phyloP scores from a whole-genome alignment of 2,329 filamentous ascomycete genomes.

The Phyllosticta ampelicida region DNA sequence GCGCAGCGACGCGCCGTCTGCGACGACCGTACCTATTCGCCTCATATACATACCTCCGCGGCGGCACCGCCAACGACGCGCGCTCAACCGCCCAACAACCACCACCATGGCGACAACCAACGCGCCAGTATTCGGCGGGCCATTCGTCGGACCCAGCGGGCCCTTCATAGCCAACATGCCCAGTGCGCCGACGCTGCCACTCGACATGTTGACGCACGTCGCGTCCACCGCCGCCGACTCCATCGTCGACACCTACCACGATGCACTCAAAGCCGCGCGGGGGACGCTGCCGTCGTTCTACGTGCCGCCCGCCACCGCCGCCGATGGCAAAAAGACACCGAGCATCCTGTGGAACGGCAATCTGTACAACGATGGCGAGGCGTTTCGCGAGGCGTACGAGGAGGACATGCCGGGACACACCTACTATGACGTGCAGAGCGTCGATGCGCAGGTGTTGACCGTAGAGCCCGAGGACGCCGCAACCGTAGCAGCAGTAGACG shows the following conservation, averaged over 20 bases:
- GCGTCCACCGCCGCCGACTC: constrained; percentile 51
- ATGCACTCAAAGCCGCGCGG: constrained; percentile 52
- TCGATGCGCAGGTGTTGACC: constrained; percentile 71
- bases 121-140: no score
- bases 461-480: constrained; percentile 28
- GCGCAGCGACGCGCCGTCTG: neutral
- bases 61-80: no score
- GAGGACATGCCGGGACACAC: constrained; percentile 50
- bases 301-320: constrained; percentile 46
- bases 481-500: neutral
- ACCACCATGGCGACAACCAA: neutral
- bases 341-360: constrained; percentile 76
- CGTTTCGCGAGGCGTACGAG: constrained; percentile 59
- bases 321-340: constrained; percentile 42
- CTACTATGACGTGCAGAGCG: constrained; percentile 62
- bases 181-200: neutral
- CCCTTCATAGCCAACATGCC: no score
- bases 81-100: neutral
- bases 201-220: constrained; percentile 4
- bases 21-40: neutral
- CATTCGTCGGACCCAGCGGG: no score
- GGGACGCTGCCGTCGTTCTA: constrained; percentile 59
- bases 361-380: constrained; percentile 48
- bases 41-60: neutral
- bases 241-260: constrained; percentile 68